A percentile compares a stretch with the other conserved stretches of the same genome.
phyloP scores from a whole-genome alignment of 805 yeast species.

The Cyberlindnera maritima region DNA sequence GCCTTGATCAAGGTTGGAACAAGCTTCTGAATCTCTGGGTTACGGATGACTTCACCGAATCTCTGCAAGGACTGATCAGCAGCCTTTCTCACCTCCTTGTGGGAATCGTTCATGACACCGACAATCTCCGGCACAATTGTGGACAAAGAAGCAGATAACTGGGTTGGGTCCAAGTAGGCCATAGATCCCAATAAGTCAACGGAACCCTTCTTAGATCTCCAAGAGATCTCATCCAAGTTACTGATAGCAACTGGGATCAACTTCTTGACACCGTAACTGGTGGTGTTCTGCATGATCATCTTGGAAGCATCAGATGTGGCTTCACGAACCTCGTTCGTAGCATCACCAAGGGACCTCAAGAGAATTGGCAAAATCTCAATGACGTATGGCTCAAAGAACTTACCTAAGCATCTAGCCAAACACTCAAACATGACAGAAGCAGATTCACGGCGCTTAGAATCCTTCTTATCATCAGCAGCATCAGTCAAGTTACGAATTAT shows the following conservation, averaged over 20 bases:
- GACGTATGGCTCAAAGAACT: slow-evolving; percentile 89
- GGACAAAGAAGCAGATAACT: slow-evolving; percentile 83
- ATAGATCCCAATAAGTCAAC: slow-evolving; percentile 94
- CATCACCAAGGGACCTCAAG: slow-evolving; percentile 81
- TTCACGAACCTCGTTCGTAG: slow-evolving; percentile 78
- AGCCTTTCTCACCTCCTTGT: slow-evolving; percentile 94
- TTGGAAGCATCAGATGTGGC: slow-evolving; percentile 88
- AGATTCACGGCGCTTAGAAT: slow-evolving; percentile 73
- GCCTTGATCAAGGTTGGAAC: slow-evolving; percentile 89
- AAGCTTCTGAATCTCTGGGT: slow-evolving; percentile 91
- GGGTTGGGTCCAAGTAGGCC: slow-evolving; percentile 97
- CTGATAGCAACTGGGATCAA: slow-evolving; percentile 88
- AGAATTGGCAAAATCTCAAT: slow-evolving; percentile 83
- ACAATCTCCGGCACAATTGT: slow-evolving; percentile 95
- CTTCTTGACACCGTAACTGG: slow-evolving; percentile 87
- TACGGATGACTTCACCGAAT: slow-evolving; percentile 95
- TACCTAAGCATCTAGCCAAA: slow-evolving; percentile 71
- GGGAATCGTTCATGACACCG: slow-evolving; percentile 90
- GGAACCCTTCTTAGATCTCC: slow-evolving; percentile 97
- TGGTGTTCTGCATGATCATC: slow-evolving; percentile 84
- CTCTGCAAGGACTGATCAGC: slow-evolving; percentile 86
- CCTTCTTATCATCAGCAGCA: slow-evolving; percentile 86
- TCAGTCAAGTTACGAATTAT: slow-evolving; percentile 71
- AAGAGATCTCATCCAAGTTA: slow-evolving; percentile 81
- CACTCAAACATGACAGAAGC: slow-evolving; percentile 86